Evolutionary conservation across 2,329 filamentous ascomycete genomes (phyloP).

Genomic region (Paraphoma chrysanthemicola): DNA sequence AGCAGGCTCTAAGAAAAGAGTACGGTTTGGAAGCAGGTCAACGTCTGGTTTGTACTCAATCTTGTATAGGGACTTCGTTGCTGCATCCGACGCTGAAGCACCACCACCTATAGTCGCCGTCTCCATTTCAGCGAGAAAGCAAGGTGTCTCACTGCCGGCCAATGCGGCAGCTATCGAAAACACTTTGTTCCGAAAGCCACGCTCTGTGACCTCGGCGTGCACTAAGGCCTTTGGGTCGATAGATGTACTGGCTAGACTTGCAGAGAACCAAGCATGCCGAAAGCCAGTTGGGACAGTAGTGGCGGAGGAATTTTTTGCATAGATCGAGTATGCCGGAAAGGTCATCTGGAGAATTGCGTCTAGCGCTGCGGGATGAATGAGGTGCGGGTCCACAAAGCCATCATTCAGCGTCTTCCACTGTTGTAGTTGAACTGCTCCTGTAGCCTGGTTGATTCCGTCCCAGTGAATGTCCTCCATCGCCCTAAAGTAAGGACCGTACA

Average conservation of each 20-base stretch:
- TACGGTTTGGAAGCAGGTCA: not conserved
- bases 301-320: constrained; percentile 5
- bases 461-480: constrained; percentile 13
- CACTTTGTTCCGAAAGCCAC: constrained; percentile 18
- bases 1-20: not conserved
- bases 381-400: constrained; percentile 6
- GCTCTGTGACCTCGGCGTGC: constrained; percentile 11
- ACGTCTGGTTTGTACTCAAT: constrained; percentile 11
- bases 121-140: constrained; percentile 17
- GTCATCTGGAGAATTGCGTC: constrained; percentile 23
- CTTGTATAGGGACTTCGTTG: constrained; percentile 4
- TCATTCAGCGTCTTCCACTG: constrained; percentile 14
- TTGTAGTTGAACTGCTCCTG: constrained; percentile 5
- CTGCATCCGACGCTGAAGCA: not conserved
- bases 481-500: constrained; percentile 22
- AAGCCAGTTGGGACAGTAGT: constrained; percentile 19
- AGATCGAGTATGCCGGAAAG: constrained; percentile 16
- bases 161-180: constrained; percentile 11
- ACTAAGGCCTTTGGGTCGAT: constrained; percentile 5
- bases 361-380: constrained; percentile 23
- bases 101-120: constrained; percentile 16
- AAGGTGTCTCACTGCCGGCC: not conserved
- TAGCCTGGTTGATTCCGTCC: constrained; percentile 7
- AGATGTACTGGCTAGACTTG: not conserved
- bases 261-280: constrained; percentile 18